Conservation (phyloP, 768 basidiomycete genomes). For the Leccinellum albellum region DNA sequence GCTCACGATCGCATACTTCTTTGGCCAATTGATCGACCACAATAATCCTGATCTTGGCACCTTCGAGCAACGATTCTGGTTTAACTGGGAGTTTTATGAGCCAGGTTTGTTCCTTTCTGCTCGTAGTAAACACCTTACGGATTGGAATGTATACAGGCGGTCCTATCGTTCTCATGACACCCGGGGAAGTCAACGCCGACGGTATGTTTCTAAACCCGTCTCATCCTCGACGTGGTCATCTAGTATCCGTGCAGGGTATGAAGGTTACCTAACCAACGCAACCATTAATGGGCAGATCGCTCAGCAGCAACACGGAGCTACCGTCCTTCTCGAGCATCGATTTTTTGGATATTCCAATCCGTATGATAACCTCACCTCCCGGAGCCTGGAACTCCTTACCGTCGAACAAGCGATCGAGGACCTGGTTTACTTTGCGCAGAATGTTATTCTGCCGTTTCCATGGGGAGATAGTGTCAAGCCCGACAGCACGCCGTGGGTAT, state of each 20-base stretch:
- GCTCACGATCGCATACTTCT: conserved; percentile 28
- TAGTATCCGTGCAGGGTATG: conserved; percentile 21
- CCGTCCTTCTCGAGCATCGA: conserved; percentile 66
- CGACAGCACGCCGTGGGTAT: conserved; percentile 41
- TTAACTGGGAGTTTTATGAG: conserved; percentile 64
- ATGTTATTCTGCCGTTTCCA: conserved; percentile 63
- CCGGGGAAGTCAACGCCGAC: conserved; percentile 61
- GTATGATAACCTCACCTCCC: conserved; percentile 52
- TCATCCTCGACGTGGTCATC: background rate
- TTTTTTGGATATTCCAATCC: conserved; percentile 77
- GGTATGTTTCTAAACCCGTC: conserved; percentile 15
- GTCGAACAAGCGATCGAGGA: conserved; percentile 76
- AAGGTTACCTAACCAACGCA: conserved; percentile 58
- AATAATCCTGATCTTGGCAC: conserved; percentile 59
- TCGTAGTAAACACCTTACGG: background rate
- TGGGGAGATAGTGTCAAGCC: conserved; percentile 61
- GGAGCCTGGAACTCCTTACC: conserved; percentile 57
- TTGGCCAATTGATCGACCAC: conserved; percentile 41
- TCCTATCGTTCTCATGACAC: conserved; percentile 41
- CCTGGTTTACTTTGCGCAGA: conserved; percentile 65
- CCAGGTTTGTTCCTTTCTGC: conserved; percentile 30
- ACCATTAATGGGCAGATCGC: conserved; percentile 65
- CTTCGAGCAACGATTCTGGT: conserved; percentile 74
- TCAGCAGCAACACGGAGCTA: conserved; percentile 60
- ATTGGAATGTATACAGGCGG: conserved; percentile 13